Evolutionary conservation across 495 filamentous ascomycete genomes (phyloP).

Genomic region (Penicillium turbatum): DNA sequence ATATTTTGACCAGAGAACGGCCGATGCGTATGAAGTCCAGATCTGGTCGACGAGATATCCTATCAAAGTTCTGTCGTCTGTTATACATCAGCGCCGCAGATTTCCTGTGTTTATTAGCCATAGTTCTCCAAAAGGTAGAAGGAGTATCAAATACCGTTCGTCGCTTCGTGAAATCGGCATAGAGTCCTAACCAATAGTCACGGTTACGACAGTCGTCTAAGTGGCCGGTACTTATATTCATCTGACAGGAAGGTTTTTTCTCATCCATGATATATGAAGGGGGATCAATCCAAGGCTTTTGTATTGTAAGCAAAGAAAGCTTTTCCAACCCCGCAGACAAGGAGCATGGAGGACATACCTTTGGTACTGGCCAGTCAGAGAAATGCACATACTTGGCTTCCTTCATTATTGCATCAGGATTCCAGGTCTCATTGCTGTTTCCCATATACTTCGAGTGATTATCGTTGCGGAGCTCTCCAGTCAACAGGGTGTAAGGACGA

Average conservation of each 20-base stretch:
- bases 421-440: conserved; percentile 51
- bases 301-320: background rate
- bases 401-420: conserved; percentile 48
- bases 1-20: too few relatives aligned
- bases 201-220: background rate
- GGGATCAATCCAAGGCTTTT: background rate
- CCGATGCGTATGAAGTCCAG: too few relatives aligned
- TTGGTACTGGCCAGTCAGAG: conserved; percentile 65
- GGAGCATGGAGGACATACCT: conserved; percentile 25
- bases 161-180: background rate
- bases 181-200: background rate
- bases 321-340: background rate
- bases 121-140: background rate
- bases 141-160: background rate
- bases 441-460: conserved; percentile 55
- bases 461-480: conserved; percentile 56
- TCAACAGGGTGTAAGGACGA: conserved; percentile 56
- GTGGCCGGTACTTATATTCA: background rate
- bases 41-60: too few relatives aligned
- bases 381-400: conserved; percentile 68
- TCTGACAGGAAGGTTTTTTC: background rate
- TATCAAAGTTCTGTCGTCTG: too few relatives aligned
- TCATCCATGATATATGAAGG: background rate
- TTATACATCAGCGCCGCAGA: background rate
- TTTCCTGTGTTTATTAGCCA: background rate